Percentiles rank a stretch among this genome's conserved stretches.
Evolutionary conservation across 345 rosid species (phyloP).

Genomic region (Leavenworthia alabamica): DNA sequence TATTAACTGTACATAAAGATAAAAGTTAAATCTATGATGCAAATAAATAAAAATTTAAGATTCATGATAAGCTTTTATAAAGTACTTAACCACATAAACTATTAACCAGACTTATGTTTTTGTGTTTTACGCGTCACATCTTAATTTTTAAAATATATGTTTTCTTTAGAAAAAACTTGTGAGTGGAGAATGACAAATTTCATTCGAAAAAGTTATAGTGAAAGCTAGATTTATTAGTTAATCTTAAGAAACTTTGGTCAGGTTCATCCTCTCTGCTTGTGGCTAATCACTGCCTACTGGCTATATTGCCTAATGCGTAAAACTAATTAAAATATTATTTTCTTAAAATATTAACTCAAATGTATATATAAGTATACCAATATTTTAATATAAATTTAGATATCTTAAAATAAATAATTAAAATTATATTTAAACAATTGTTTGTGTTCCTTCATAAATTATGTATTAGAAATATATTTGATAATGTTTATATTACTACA

Average conservation of each 20-base stretch:
- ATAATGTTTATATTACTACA: too few species aligned
- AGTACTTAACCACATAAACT: conserved; percentile 11
- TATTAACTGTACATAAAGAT: background rate
- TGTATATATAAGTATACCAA: too few species aligned
- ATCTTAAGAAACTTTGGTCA: conserved; percentile 1
- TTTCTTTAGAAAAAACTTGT: background rate
- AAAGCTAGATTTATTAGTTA: conserved; percentile 8
- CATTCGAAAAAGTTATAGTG: background rate
- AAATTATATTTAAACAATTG: too few species aligned
- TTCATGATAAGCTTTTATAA: conserved; percentile 25
- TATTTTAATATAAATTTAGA: too few species aligned
- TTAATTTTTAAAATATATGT: background rate
- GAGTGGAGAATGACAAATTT: conserved; percentile 29
- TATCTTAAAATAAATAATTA: too few species aligned
- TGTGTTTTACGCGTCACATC: conserved; percentile 23
- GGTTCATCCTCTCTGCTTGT: conserved; percentile 26
- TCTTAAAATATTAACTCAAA: too few species aligned
- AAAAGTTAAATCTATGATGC: background rate
- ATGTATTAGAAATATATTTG: too few species aligned
- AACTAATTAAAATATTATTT: too few species aligned
- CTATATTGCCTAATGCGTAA: background rate
- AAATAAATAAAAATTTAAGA: conserved; percentile 3
- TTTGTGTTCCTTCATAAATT: too few species aligned
- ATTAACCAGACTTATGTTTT: conserved; percentile 11
- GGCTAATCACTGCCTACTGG: conserved; percentile 7